Evolutionary conservation across 1,139 yeast species (phyloP).

Genomic region (Meyerozyma guilliermondii): DNA sequence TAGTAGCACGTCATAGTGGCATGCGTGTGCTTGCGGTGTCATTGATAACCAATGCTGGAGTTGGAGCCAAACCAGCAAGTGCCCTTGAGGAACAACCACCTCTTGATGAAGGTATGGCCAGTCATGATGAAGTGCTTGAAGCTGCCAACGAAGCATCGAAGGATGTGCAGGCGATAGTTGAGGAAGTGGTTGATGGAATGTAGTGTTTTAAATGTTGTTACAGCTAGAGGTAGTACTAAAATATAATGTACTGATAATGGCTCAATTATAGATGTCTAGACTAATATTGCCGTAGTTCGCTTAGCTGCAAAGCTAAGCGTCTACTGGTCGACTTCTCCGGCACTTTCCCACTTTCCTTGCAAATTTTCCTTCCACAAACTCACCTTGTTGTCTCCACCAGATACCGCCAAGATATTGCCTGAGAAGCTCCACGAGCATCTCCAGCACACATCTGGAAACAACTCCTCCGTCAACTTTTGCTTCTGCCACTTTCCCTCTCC

Average conservation of each 20-base stretch:
- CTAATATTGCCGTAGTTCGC: too few relatives aligned
- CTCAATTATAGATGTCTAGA: too few relatives aligned
- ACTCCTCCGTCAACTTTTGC: constrained; percentile 66
- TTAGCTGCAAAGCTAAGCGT: too few relatives aligned
- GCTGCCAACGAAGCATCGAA: constrained; percentile 75
- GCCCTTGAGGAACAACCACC: constrained; percentile 57
- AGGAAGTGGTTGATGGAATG: constrained; percentile 52
- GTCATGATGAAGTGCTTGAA: constrained; percentile 83
- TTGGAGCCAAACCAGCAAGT: constrained; percentile 70
- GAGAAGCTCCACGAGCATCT: constrained; percentile 96
- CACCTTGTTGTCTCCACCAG: constrained; percentile 94
- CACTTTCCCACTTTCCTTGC: constrained; percentile 93
- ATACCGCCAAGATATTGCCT: constrained; percentile 91
- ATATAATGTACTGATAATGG: too few relatives aligned
- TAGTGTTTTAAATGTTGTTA: too few relatives aligned
- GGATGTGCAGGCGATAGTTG: constrained; percentile 71
- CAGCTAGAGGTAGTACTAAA: too few relatives aligned
- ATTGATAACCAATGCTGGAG: constrained; percentile 80
- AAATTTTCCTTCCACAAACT: constrained; percentile 95
- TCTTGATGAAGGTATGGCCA: constrained; percentile 74
- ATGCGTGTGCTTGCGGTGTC: constrained; percentile 78
- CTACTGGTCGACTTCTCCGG: constrained; percentile 87
- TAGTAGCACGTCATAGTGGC: constrained; percentile 86
- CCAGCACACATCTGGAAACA: constrained; percentile 97
- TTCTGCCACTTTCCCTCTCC: constrained; percentile 75